These are phyloP conservation scores for Alternaria sp. DNA, from an alignment of 2,329 filamentous ascomycete species.

Conservation along the genomic window DNA sequence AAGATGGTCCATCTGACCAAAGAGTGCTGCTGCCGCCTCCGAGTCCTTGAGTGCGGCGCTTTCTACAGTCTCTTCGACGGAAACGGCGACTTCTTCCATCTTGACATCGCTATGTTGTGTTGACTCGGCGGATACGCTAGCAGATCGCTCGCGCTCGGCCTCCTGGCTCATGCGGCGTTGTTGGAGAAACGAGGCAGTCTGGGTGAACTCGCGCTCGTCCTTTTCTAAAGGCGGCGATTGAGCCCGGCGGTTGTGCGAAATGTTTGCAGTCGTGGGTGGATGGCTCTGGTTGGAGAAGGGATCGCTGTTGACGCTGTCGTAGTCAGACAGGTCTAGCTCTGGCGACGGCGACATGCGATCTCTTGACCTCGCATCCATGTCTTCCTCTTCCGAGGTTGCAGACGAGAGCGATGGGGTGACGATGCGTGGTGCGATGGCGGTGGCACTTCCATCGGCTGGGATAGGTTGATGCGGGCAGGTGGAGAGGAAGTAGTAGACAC, in stretches of 20 bases:
- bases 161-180: constrained; percentile 60
- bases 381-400: constrained; percentile 75
- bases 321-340: constrained; percentile 91
- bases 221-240: constrained; percentile 89
- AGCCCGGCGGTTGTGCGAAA: constrained; percentile 72
- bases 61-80: constrained; percentile 58
- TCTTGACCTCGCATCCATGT: constrained; percentile 66
- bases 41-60: constrained; percentile 60
- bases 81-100: constrained; percentile 52
- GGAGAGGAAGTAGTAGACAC: constrained; percentile 95
- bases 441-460: constrained; percentile 68
- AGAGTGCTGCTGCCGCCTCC: constrained; percentile 59
- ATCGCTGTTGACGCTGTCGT: constrained; percentile 71
- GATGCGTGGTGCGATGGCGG: constrained; percentile 64
- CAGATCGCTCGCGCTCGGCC: constrained; percentile 52
- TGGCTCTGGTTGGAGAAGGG: constrained; percentile 66
- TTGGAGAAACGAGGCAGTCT: constrained; percentile 87
- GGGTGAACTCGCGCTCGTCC: constrained; percentile 96
- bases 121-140: constrained; percentile 50
- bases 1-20: constrained; percentile 55
- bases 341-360: constrained; percentile 85
- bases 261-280: constrained; percentile 52
- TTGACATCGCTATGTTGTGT: constrained; percentile 37
- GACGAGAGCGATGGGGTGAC: constrained; percentile 89
- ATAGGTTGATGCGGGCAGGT: constrained; percentile 86